A percentile compares a stretch with the other conserved stretches of the same genome.
Evolutionary conservation across 208 protist species (phyloP).

Genomic region (Wallacemonas rigidus): DNA sequence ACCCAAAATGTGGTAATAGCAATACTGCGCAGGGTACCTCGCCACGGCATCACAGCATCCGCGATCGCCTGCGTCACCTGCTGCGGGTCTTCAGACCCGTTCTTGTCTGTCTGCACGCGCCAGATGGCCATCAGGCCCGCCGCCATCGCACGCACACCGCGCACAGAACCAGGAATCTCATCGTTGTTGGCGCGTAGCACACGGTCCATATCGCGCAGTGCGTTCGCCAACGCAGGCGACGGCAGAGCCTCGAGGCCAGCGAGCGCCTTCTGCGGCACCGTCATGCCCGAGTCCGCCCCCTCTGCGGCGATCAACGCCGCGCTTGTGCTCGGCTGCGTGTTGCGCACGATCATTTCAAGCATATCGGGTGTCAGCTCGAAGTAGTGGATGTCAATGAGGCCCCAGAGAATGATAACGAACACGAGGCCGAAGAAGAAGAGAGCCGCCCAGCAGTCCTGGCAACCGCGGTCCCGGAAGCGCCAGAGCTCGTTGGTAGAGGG

Average conservation of each 20-base stretch:
- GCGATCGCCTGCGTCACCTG: background rate
- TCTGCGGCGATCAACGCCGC: conserved; percentile 27
- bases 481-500: conserved; percentile 60
- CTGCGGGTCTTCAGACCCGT: background rate
- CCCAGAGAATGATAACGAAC: conserved; percentile 35
- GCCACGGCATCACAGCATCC: background rate
- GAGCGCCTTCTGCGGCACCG: background rate
- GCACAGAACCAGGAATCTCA: background rate
- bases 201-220: too few species aligned
- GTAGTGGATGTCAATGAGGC: conserved; percentile 35
- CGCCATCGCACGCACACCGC: background rate
- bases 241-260: background rate
- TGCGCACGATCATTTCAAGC: conserved; percentile 16
- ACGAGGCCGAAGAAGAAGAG: conserved; percentile 44
- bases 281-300: background rate
- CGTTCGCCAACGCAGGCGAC: too few species aligned
- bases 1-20: conserved; percentile 9
- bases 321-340: conserved; percentile 17
- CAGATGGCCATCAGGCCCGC: conserved; percentile 1
- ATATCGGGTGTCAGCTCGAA: conserved; percentile 36
- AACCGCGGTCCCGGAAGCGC: conserved; percentile 57
- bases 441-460: conserved; percentile 62
- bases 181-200: background rate
- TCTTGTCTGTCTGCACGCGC: background rate
- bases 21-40: background rate